phyloP scores from a whole-genome alignment of 2,329 filamentous ascomycete species.

The Exophiala xenobiotica region DNA sequence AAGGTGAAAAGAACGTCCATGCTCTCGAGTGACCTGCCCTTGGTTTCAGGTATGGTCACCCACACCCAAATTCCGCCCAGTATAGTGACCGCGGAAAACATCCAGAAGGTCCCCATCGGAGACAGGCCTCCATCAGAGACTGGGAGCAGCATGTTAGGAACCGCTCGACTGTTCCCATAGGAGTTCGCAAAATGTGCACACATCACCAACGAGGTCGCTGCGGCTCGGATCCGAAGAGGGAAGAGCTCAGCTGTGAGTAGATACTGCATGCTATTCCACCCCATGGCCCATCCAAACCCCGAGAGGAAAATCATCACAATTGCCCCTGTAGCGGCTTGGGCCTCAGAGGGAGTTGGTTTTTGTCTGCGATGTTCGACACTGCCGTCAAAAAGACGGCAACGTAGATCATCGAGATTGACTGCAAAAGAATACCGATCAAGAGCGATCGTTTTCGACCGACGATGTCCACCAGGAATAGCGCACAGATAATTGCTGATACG shows the following conservation, averaged over 20 bases:
- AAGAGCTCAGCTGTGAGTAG: slow-evolving; percentile 47
- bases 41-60: slow-evolving; percentile 71
- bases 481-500: slow-evolving; percentile 64
- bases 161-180: slow-evolving; percentile 34
- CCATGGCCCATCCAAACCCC: slow-evolving; percentile 48
- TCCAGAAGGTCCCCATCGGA: slow-evolving; percentile 71
- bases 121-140: slow-evolving; percentile 42
- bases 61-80: slow-evolving; percentile 69
- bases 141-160: slow-evolving; percentile 54
- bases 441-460: slow-evolving; percentile 68
- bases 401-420: slow-evolving; percentile 53
- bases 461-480: slow-evolving; percentile 75
- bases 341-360: slow-evolving; percentile 23
- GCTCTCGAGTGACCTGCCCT: slow-evolving; percentile 55
- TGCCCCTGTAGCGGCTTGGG: slow-evolving; percentile 39
- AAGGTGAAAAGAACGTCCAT: slow-evolving; percentile 72
- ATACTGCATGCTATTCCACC: slow-evolving; percentile 49
- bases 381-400: slow-evolving; percentile 52
- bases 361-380: slow-evolving; percentile 33
- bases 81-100: slow-evolving; percentile 67
- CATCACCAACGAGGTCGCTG: slow-evolving; percentile 45
- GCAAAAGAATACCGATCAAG: slow-evolving; percentile 47
- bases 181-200: slow-evolving; percentile 44
- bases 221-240: slow-evolving; percentile 43
- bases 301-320: slow-evolving; percentile 48